A percentile compares a stretch with the other conserved stretches of the same genome.
These are phyloP conservation scores for Gonapodya sp. DNA, from an alignment of 192 early-diverging fungal species.

Conservation along the genomic window DNA sequence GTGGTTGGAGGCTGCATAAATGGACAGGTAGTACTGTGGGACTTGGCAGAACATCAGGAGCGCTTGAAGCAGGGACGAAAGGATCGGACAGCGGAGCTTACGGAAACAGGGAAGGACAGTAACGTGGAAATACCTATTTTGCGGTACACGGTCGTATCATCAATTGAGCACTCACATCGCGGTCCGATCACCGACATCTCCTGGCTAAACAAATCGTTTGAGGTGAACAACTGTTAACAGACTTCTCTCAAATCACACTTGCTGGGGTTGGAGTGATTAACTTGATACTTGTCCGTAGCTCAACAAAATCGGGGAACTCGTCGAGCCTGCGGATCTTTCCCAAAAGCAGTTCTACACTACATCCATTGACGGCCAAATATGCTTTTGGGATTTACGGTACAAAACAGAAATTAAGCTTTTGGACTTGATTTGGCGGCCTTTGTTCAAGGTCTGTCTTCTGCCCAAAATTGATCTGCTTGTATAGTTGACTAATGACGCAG, in stretches of 20 bases:
- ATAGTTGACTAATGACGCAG: neutral
- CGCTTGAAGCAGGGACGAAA: conserved; percentile 39
- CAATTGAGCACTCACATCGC: conserved; percentile 45
- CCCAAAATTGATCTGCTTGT: too few relatives aligned
- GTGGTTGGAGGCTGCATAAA: conserved; percentile 47
- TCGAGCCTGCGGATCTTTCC: neutral
- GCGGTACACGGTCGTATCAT: conserved; percentile 37
- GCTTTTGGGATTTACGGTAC: conserved; percentile 47
- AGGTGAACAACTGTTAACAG: too few relatives aligned
- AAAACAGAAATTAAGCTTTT: conserved; percentile 46
- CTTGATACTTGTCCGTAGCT: neutral
- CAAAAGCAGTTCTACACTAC: conserved; percentile 37
- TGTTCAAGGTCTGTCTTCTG: conserved; percentile 27
- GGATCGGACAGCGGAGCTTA: conserved; percentile 16
- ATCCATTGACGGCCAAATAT: conserved; percentile 44
- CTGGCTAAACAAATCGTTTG: conserved; percentile 40
- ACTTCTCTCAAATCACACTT: too few relatives aligned
- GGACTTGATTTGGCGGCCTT: conserved; percentile 49
- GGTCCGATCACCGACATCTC: conserved; percentile 35
- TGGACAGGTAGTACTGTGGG: conserved; percentile 52
- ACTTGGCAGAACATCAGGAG: conserved; percentile 46
- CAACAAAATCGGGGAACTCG: conserved; percentile 4
- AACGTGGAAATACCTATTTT: conserved; percentile 24
- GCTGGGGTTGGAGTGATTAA: neutral
- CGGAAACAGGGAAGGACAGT: conserved; percentile 10